Evolutionary conservation across 163 green algal genomes (phyloP), one percentile per base, ranked within the genome.

Genomic region (Chlamydomonas reinhardtii): DNA sequence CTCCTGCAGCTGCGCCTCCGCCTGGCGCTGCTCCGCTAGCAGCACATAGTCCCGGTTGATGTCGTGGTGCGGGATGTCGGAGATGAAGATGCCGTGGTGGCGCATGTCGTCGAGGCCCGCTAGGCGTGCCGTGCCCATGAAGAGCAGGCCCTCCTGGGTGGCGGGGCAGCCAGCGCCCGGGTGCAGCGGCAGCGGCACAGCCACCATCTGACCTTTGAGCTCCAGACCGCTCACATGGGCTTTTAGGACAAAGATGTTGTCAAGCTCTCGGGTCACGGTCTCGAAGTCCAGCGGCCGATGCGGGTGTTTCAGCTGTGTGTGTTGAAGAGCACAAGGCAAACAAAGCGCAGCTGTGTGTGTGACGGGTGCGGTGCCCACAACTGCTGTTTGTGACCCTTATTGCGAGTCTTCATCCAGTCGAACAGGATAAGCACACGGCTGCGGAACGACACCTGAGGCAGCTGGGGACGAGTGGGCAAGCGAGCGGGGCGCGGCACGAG

Each of bases 381-480:
- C n/a, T n/a, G n/a, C n/a, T n/a, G n/a, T n/a, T n/a, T n/a, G n/a
- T n/a, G n/a, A n/a, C n/a, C n/a, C n/a, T n/a, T n/a, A n/a, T n/a
- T n/a, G 22, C 85, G 74, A 0, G 87, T 80, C 89, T 95, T 95
- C 43, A 94, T 35, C 92, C 92, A 95, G 73, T 95, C 92, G 68
- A 96, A 95, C 43, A 96, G 86, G 78, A 96, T 96, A 20, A 96
- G 92, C 34, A 97, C 93, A 59, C 94, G 94, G 89, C 95, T 96
- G 75, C 94, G 88, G 52, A 94, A 90, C 32, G 90, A 94, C 27
- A 96, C 94, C 85, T 94, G 92, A 11, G 22, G 4, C 8, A 39
- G 31, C 16, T 54, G 37, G n/a, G n/a, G n/a, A n/a, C n/a, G n/a
- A n/a, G n/a, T n/a, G n/a, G 65, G n/a, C 20, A 43, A 4, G 5